These are phyloP conservation scores for Xerocomus nothofagi DNA, from an alignment of 1,284 basidiomycete species.

Conservation along the genomic window DNA sequence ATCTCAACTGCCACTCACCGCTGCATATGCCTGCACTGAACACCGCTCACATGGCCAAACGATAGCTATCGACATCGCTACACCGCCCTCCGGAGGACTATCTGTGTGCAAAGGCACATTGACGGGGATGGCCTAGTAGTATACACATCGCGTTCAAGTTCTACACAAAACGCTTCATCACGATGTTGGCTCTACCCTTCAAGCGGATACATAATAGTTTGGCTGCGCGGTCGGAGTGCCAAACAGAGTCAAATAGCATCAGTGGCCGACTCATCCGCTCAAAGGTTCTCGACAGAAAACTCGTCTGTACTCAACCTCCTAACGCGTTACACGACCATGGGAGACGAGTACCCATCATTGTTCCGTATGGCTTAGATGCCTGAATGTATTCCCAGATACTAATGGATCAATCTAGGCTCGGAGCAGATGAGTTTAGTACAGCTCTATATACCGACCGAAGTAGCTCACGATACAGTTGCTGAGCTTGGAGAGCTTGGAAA, in stretches of 20 bases:
- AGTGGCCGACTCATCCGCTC: no score
- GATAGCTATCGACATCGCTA: no score
- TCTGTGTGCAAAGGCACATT: no score
- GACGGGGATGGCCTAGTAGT: no score
- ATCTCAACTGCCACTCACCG: no score
- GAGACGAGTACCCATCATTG: conserved; percentile 78
- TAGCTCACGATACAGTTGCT: conserved; percentile 94
- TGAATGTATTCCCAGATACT: not conserved
- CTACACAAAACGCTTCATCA: no score
- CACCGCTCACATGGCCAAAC: no score
- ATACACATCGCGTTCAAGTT: no score
- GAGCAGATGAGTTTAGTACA: conserved; percentile 98
- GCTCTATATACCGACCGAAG: conserved; percentile 97
- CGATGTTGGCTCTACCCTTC: no score
- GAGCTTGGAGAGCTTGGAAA: conserved; percentile 95
- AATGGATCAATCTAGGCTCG: conserved; percentile 59
- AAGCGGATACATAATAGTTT: not conserved
- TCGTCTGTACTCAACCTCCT: not conserved
- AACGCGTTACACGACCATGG: conserved; percentile 42
- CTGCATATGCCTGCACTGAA: no score
- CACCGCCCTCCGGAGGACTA: no score
- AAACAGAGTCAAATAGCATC: conserved; percentile 30
- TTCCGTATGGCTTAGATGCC: conserved; percentile 58
- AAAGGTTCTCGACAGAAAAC: no score
- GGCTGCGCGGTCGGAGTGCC: conserved; percentile 7